Evolutionary conservation across 768 basidiomycete species (phyloP).

Genomic region (Leccinum sublutescens): DNA sequence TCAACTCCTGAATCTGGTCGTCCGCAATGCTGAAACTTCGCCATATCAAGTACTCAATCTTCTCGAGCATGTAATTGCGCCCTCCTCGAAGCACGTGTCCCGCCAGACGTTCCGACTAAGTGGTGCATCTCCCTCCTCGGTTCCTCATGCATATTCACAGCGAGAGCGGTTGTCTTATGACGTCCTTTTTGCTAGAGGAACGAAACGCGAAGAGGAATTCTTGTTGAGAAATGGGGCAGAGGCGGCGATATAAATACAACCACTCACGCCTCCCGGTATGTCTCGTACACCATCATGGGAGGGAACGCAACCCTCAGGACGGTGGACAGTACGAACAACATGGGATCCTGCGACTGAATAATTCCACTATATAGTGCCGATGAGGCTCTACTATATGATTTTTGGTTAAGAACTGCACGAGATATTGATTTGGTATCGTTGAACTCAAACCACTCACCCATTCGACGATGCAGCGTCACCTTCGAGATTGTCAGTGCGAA

Average conservation of each 20-base stretch:
- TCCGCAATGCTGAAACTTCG: neutral
- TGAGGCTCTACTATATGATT: slow-evolving; percentile 1
- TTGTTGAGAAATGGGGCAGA: too few species aligned
- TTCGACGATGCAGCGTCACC: neutral
- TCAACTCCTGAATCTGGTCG: neutral
- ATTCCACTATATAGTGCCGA: neutral
- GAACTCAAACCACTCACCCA: neutral
- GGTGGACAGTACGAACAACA: neutral
- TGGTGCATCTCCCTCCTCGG: too few species aligned
- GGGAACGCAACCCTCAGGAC: neutral
- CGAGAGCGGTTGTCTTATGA: too few species aligned
- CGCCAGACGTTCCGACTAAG: too few species aligned
- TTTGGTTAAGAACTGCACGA: neutral
- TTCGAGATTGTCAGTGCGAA: neutral
- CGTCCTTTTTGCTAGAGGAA: too few species aligned
- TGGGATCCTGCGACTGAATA: neutral
- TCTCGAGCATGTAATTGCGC: neutral
- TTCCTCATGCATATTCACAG: too few species aligned
- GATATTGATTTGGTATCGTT: neutral
- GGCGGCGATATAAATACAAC: too few species aligned
- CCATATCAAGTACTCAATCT: neutral
- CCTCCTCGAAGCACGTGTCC: neutral
- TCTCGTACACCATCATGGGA: neutral
- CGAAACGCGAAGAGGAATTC: too few species aligned
- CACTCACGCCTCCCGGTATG: too few species aligned